Conservation (phyloP, 352 stramenopile species). For the Globisporangium takayamanum region DNA sequence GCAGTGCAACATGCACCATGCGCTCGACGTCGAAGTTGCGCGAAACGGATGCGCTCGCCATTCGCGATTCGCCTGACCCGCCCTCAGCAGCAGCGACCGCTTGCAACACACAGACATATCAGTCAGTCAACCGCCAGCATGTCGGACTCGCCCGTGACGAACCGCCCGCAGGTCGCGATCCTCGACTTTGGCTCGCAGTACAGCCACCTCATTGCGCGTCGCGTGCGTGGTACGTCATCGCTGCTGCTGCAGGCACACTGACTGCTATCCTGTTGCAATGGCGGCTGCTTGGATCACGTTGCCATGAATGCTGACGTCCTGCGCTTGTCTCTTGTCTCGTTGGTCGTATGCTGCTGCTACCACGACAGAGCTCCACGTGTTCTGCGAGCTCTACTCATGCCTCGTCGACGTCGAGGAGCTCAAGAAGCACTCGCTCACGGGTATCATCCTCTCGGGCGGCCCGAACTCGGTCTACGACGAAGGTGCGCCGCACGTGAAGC, state of each 20-base stretch:
- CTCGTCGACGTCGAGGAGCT: conserved; percentile 92
- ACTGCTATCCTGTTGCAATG: neutral
- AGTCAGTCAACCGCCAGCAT: conserved; percentile 29
- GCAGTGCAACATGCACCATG: too few species aligned
- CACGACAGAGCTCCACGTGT: conserved; percentile 93
- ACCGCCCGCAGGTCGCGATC: conserved; percentile 96
- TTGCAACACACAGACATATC: neutral
- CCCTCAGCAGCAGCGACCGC: neutral
- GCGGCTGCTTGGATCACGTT: neutral
- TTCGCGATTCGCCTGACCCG: neutral
- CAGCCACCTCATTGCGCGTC: conserved; percentile 98
- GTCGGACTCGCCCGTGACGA: conserved; percentile 74
- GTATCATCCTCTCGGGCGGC: conserved; percentile 97
- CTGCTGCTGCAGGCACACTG: neutral
- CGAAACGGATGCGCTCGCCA: conserved; percentile 3
- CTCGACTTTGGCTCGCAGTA: conserved; percentile 99
- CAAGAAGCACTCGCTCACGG: conserved; percentile 90
- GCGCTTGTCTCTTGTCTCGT: conserved; percentile 12
- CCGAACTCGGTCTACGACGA: conserved; percentile 96
- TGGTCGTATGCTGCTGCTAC: neutral
- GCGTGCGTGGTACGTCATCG: conserved; percentile 84
- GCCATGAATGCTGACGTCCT: neutral
- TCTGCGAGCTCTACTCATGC: conserved; percentile 99
- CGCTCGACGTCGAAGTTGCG: conserved; percentile 12
- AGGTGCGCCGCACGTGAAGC: conserved; percentile 90